Conservation (phyloP, 768 basidiomycete genomes). For the Hericium coralloides region DNA sequence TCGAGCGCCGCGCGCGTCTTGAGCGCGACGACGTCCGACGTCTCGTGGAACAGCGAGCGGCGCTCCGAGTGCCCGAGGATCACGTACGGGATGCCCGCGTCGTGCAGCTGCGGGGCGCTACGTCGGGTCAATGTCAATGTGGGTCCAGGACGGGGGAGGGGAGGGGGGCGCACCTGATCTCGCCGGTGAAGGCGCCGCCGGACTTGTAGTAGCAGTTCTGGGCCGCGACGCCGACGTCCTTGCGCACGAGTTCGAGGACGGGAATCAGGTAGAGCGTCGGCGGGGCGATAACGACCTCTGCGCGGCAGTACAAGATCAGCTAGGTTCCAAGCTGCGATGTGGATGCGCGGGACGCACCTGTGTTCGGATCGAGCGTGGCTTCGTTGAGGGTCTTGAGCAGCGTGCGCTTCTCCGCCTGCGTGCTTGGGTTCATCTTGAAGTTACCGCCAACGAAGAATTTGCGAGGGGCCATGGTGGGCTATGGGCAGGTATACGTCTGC, state of each 20-base stretch:
- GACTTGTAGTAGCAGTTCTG: conserved; percentile 86
- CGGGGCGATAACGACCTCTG: conserved; percentile 92
- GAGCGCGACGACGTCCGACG: conserved; percentile 69
- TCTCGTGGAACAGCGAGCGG: conserved; percentile 85
- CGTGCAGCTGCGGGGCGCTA: conserved; percentile 77
- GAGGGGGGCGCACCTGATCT: conserved; percentile 62
- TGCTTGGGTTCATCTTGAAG: conserved; percentile 94
- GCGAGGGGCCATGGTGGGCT: conserved; percentile 46
- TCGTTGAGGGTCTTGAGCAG: conserved; percentile 69
- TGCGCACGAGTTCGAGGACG: conserved; percentile 49
- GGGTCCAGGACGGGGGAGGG: background rate
- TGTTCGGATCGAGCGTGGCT: conserved; percentile 65
- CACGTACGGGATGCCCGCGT: conserved; percentile 84
- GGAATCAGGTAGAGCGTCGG: conserved; percentile 83
- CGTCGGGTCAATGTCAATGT: background rate
- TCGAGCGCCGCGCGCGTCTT: conserved; percentile 84
- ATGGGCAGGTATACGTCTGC: background rate
- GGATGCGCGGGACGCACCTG: conserved; percentile 42
- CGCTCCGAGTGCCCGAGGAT: conserved; percentile 97
- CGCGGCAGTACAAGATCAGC: conserved; percentile 1
- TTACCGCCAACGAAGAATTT: conserved; percentile 95
- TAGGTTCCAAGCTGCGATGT: conserved; percentile 2
- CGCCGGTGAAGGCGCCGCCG: conserved; percentile 92
- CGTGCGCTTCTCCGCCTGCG: conserved; percentile 49
- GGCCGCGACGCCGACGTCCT: conserved; percentile 73